A percentile compares a stretch with the other conserved stretches of the same genome.
Evolutionary conservation across 2,329 filamentous ascomycete species (phyloP).

Genomic region (Herpotrichia juniperi): DNA sequence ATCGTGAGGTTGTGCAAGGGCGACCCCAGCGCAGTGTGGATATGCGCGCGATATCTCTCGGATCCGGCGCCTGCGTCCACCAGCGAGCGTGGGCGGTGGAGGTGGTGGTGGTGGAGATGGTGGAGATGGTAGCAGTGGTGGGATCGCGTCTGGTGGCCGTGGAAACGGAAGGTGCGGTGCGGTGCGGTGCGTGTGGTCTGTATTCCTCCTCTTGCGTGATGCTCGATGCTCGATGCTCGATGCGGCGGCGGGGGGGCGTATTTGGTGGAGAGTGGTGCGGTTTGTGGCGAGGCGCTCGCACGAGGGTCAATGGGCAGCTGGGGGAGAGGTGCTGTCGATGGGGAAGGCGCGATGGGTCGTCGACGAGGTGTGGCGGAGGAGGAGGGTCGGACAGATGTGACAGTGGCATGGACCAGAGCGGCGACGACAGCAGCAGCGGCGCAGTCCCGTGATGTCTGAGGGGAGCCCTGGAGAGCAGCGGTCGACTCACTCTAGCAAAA

Average conservation of each 20-base stretch:
- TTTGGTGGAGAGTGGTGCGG: too few species aligned
- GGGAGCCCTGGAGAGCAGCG: slow-evolving; percentile 26
- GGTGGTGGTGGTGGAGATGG: background rate
- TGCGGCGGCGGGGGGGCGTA: background rate
- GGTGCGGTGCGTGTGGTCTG: background rate
- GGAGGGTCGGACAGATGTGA: slow-evolving; percentile 26
- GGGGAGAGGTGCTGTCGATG: background rate
- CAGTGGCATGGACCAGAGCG: slow-evolving; percentile 31
- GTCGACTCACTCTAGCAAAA: slow-evolving; percentile 29
- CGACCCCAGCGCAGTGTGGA: background rate
- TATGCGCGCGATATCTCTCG: background rate
- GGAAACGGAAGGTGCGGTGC: background rate
- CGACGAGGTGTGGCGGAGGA: slow-evolving; percentile 2
- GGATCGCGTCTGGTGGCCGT: background rate
- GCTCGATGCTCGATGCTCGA: background rate
- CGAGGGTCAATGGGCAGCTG: slow-evolving; percentile 10
- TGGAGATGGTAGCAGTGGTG: background rate
- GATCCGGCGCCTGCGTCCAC: too few species aligned
- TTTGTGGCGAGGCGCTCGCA: too few species aligned
- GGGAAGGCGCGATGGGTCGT: background rate
- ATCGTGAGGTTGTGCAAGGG: background rate
- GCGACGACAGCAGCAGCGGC: slow-evolving; percentile 21
- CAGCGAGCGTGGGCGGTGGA: background rate
- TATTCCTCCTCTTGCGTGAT: background rate
- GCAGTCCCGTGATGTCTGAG: slow-evolving; percentile 38